Evolutionary conservation across 768 basidiomycete species (phyloP), one percentile per base, ranked within the genome.

Genomic region (Lactarius psammicola): DNA sequence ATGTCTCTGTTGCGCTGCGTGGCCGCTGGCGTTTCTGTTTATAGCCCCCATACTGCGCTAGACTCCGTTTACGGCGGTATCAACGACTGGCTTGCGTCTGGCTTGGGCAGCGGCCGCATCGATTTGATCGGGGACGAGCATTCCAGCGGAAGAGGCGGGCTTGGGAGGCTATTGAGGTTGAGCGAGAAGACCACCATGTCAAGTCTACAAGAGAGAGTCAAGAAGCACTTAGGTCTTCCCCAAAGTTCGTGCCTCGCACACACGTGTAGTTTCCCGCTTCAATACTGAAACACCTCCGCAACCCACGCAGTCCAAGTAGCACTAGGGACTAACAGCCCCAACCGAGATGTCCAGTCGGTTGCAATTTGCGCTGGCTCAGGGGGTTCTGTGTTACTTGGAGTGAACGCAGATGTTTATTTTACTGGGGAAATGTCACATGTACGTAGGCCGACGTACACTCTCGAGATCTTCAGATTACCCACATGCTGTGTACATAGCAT

Each of bases 361-460:
- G 95, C 92, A 59, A 88, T 98, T 66, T 97, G 95, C 75, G 95
- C 95, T 40, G 96, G 96, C 40, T 88, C 89, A 33, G 95, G 94
- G 57, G 90, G 85, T 2, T 88, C 88, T 53, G 80, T 95, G 75
- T 82, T 98, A 56, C 75, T 80, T 23, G 87, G 85, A 57, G 80
- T 85, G 44, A 76, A 84, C 55, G 95, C 94, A 44, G 95, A 97
- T 75, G 84, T 95, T 30, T 94, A 91, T 75, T 81, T 95, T 71
- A 98, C 96, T 2, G 96, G 96, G 10, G 94, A 98, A 78, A 92
- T 95, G 90, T 75, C 83, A 23, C 95, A 96, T 76, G 92, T 94
- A 76, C 59, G 85, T 76, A 40, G 40, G 15, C 49, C 60, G 61
- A 54, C 54, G 56, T 60, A 70, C n/a, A 38, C 44, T 30, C n/a